Evolutionary conservation across 257 asterid genomes (phyloP).

Genomic region (Ehretia macrophylla): DNA sequence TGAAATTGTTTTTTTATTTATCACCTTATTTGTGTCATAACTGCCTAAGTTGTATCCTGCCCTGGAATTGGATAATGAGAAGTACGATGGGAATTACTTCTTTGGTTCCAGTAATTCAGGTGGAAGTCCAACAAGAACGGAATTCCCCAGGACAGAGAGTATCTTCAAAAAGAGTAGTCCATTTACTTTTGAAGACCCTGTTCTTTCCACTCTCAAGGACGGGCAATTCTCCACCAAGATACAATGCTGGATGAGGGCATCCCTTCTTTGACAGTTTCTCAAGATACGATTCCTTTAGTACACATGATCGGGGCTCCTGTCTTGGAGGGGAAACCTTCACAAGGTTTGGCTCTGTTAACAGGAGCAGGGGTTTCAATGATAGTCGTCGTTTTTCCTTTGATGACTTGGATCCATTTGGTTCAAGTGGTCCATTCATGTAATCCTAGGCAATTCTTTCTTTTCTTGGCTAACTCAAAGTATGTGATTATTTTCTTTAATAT

Average conservation of each 20-base stretch:
- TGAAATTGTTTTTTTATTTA: too few species aligned
- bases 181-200: constrained; percentile 71
- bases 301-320: constrained; percentile 37
- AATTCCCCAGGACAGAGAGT: constrained; percentile 51
- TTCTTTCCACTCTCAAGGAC: constrained; percentile 31
- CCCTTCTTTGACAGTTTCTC: constrained; percentile 70
- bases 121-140: constrained; percentile 22
- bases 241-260: constrained; percentile 52
- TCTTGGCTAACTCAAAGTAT: too few species aligned
- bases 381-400: constrained; percentile 71
- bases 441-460: too few species aligned
- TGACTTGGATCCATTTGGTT: constrained; percentile 84
- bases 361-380: constrained; percentile 58
- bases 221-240: constrained; percentile 35
- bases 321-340: constrained; percentile 51
- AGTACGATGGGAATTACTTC: constrained; percentile 54
- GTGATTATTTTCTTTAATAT: too few species aligned
- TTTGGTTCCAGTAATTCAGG: constrained; percentile 42
- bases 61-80: constrained; percentile 30
- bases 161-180: constrained; percentile 46
- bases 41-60: too few species aligned
- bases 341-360: constrained; percentile 80
- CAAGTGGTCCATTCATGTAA: constrained; percentile 84
- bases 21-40: too few species aligned
- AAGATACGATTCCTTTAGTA: constrained; percentile 69